Percentiles rank a stretch among this genome's conserved stretches.
phyloP scores from a whole-genome alignment of 73 alveolate species.

The Durusdinium trenchii region DNA sequence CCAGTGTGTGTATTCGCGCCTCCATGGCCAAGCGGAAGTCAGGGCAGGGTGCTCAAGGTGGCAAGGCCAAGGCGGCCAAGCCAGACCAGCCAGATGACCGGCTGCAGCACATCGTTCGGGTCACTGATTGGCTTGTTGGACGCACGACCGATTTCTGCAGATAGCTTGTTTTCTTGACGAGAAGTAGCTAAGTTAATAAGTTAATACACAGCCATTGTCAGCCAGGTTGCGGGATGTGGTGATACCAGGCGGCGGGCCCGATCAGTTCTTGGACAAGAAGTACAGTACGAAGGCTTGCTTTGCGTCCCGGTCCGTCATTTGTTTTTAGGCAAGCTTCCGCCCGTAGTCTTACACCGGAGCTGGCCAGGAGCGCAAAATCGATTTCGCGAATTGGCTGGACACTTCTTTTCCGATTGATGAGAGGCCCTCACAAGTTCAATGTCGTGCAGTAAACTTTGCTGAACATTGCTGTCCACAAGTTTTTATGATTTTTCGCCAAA shows the following conservation, averaged over 20 bases:
- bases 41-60: neutral
- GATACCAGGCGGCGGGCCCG: neutral
- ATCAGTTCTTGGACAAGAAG: neutral
- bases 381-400: neutral
- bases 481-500: too few relatives aligned
- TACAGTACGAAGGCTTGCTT: neutral
- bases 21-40: too few relatives aligned
- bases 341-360: neutral
- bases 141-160: neutral
- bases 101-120: neutral
- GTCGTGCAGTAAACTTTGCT: too few relatives aligned
- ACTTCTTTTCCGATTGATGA: too few relatives aligned
- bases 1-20: too few relatives aligned
- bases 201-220: neutral
- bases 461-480: too few relatives aligned
- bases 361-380: neutral
- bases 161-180: neutral
- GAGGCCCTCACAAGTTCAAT: too few relatives aligned
- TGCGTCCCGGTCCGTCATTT: neutral
- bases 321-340: neutral
- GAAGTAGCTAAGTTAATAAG: neutral
- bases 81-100: neutral
- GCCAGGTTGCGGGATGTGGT: neutral
- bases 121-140: neutral
- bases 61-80: neutral